Percentiles rank a stretch among this genome's conserved stretches.
Evolutionary conservation across 176 grass and related monocot species (phyloP).

Genomic region (barley (Hordeum vulgare)): MorexV3_pseudomolecules_assembly NC_058522.1:472979841-472980340

Average conservation of each 20-base stretch:
- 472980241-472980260: constrained; percentile 21
- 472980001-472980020: constrained; percentile 17
- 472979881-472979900: background rate
- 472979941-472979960: constrained; percentile 10
- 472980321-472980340: constrained; percentile 32
- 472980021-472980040: constrained; percentile 37
- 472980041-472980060: background rate
- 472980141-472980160: constrained; percentile 29
- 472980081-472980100: constrained; percentile 30
- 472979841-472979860: constrained; percentile 1
- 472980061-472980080: constrained; percentile 18
- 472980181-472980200: constrained; percentile 32
- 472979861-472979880: background rate
- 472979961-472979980: constrained; percentile 3
- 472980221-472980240: background rate
- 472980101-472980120: constrained; percentile 28
- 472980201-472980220: constrained; percentile 23
- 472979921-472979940: constrained; percentile 33
- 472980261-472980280: constrained; percentile 29
- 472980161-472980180: constrained; percentile 29
- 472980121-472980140: background rate
- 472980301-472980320: constrained; percentile 42
- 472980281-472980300: constrained; percentile 20
- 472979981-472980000: constrained; percentile 28
- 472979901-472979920: constrained; percentile 4